Base-by-base conservation (phyloP, 2,329 filamentous ascomycete genomes). In the Curvularia lunata region DNA sequence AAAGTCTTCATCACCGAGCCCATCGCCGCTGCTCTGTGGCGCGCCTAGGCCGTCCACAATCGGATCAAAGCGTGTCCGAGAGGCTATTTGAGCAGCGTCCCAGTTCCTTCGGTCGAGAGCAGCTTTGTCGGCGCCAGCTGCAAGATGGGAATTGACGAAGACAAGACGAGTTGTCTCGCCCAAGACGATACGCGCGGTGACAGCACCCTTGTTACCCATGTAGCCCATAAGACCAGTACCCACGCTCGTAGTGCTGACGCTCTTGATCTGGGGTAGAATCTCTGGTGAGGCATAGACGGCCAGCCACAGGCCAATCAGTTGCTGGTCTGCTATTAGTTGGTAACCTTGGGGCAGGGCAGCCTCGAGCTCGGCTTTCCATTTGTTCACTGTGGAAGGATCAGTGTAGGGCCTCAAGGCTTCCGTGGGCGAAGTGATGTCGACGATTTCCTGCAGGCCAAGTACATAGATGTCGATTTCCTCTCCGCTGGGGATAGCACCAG, bases 141-240 rank as follows among this genome's bases (percentile, higher is more conserved):
- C 90, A 23, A 99, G 83, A 78, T 99, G 95, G 55, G 87, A 91
- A 75, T 99, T 97, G 64, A 97, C 83, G 74, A 99, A 97, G 23
- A 95, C 89, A 54, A 99, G 79, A 28, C 90, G 85, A 0, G 95
- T 97, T 0, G 92, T 92, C 75, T 97, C 95, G 1, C 94, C 95
- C 0, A 99, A 80, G 0, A 99, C 83, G 4, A 99, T 81, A 19
- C 94, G 86, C 4, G 90, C 90, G 3, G 89, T 86, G 0, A 97
- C 89, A 4, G 91, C 94, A 1, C 95, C 95, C 75, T 99, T 99
- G 76, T 99, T 99, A 9, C 95, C 95, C 81, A 97, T 89, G 71
- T 97, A 97, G 0, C 94, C 94, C 77, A 96, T 86, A 42, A 98
- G 77, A 0, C 95, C 95, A 0, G 95, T 99, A 0, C 93, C 94